Conservation (phyloP, 257 asterid genomes). For the Primulina huaijiensis region DNA sequence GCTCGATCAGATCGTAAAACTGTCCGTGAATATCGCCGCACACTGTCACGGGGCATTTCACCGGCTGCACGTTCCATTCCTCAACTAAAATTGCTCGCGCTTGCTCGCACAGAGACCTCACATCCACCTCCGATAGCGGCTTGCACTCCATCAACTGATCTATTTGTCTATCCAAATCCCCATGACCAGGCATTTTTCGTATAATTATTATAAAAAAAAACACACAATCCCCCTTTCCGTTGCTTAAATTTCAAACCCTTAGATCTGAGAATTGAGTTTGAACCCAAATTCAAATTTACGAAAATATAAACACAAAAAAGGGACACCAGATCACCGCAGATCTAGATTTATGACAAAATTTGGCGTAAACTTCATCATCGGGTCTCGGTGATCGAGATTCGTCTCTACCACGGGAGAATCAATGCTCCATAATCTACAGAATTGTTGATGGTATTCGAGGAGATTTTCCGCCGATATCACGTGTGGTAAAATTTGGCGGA, state of each 20-base stretch:
- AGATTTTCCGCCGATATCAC: neutral
- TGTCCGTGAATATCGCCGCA: no score
- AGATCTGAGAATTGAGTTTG: slow-evolving; percentile 39
- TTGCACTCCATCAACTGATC: slow-evolving; percentile 93
- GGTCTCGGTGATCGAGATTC: slow-evolving; percentile 18
- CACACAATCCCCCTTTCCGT: slow-evolving; percentile 19
- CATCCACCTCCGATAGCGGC: slow-evolving; percentile 24
- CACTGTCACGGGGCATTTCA: slow-evolving; percentile 89
- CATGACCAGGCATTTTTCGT: slow-evolving; percentile 69
- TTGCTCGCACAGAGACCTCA: slow-evolving; percentile 73
- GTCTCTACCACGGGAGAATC: slow-evolving; percentile 18
- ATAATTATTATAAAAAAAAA: neutral
- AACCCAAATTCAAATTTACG: slow-evolving; percentile 18
- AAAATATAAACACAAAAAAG: neutral
- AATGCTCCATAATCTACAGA: slow-evolving; percentile 17
- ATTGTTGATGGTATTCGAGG: neutral
- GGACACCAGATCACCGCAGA: slow-evolving; percentile 34
- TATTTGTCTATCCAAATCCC: slow-evolving; percentile 86
- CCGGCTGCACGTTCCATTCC: slow-evolving; percentile 95
- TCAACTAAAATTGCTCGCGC: slow-evolving; percentile 82
- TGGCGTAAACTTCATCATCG: neutral
- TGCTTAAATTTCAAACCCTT: slow-evolving; percentile 15
- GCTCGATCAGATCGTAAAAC: no score
- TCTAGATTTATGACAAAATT: slow-evolving; percentile 24
- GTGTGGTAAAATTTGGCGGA: slow-evolving; percentile 15